Percentiles rank a stretch among this genome's conserved stretches.
Conservation (phyloP, 192 early-diverging fungal species). For the Backusella tarrabulga region DNA sequence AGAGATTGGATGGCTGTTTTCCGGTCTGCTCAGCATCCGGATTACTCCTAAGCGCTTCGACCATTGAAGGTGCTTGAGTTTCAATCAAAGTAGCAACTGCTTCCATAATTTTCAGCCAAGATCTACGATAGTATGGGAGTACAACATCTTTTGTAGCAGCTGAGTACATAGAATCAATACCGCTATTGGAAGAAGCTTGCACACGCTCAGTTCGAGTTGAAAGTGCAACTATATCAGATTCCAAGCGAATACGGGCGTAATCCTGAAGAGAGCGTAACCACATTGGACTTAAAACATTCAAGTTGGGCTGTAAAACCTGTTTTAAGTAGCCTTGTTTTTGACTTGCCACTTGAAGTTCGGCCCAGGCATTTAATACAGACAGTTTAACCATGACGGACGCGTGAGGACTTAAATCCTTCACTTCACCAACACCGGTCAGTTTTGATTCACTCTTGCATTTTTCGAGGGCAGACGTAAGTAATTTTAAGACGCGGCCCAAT, state of each 20-base stretch:
- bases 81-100: constrained; percentile 55
- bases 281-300: constrained; percentile 49
- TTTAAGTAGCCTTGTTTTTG: constrained; percentile 58
- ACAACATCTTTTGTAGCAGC: constrained; percentile 68
- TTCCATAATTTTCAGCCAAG: constrained; percentile 57
- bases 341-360: constrained; percentile 69
- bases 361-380: constrained; percentile 79
- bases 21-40: constrained; percentile 13
- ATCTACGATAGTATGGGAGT: constrained; percentile 58
- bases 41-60: constrained; percentile 40
- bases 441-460: constrained; percentile 61
- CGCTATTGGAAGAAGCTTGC: constrained; percentile 37
- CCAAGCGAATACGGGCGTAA: constrained; percentile 64
- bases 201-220: constrained; percentile 33
- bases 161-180: constrained; percentile 59
- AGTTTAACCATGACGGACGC: constrained; percentile 77
- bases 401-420: constrained; percentile 65
- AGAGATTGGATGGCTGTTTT: constrained; percentile 36
- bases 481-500: constrained; percentile 65
- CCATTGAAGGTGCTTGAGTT: constrained; percentile 42
- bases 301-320: constrained; percentile 60
- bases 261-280: constrained; percentile 63
- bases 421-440: constrained; percentile 49
- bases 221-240: constrained; percentile 52
- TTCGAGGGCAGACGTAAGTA: constrained; percentile 70